Base-by-base conservation (phyloP, 129 eudicot species). In the Ambrosia artemisiifolia region DNA sequence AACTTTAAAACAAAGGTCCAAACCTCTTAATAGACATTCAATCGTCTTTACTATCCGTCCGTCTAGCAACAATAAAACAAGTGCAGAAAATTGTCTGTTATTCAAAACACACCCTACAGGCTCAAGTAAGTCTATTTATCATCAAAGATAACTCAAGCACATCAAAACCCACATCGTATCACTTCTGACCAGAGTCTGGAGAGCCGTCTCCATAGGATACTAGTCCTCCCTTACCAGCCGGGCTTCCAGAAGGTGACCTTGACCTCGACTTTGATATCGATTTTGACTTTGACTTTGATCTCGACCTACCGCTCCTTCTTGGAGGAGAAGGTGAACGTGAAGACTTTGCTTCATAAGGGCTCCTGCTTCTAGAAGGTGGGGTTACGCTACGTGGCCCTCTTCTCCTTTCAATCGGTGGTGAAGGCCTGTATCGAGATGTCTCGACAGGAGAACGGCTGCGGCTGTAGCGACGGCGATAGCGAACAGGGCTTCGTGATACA, bases 171-270 rank as follows among this genome's bases (percentile, higher is more conserved):
- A 51, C 13, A 24, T 33, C 32, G n/a, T 32, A 61, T 83, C 71
- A 85, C 81, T 83, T 83, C 65, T 80, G 86, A 53, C 85, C 87
- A 43, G 94, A 90, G 67, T 94, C 95, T 0, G 98, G 96, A 56
- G 97, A 90, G n/a, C 88, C 97, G 74, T 95, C 99, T 10, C 87
- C 96, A 78, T 95, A 95, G 3, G 99, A 90, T 69, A 95, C 97
- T 16, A 95, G 76, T 34, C 97, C 96, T 57, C 81, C 79, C 86
- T 83, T 91, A 43, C 79, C 79, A 40, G 86, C 88, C 3, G 91
- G 90, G 64, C 98, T 93, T 50, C 80, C 88, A 11, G 96, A 90
- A 5, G 91, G 82, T 11, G 97, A 83, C 59, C 83, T 84, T 14
- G 75, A 79, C 36, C 75, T 80, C 0, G 82, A 78, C 49, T 7